A percentile compares a stretch with the other conserved stretches of the same genome.
These are phyloP conservation scores for Chrysanthemum lavandulifolium DNA, from an alignment of 129 eudicot genomes.

Conservation along the genomic window DNA sequence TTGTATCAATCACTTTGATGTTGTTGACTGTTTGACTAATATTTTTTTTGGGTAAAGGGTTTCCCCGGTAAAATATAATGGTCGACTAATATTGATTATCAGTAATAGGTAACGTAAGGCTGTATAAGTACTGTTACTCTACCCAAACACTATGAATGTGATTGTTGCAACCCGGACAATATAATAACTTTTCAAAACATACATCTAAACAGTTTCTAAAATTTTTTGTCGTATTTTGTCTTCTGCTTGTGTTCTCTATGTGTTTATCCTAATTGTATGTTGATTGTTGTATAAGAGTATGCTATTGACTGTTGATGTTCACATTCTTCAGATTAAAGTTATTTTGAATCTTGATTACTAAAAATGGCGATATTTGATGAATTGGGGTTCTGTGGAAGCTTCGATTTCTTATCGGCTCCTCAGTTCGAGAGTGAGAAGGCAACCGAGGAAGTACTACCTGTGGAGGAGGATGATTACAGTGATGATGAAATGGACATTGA, in stretches of 20 bases:
- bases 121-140: not conserved
- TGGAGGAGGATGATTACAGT: slow-evolving; percentile 22
- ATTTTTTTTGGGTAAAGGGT: no score
- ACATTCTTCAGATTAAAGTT: not conserved
- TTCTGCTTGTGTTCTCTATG: not conserved
- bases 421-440: slow-evolving; percentile 6
- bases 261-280: slow-evolving; percentile 5
- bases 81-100: not conserved
- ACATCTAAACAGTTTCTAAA: not conserved
- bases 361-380: slow-evolving; percentile 30
- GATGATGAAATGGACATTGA: slow-evolving; percentile 66
- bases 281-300: slow-evolving; percentile 9
- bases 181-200: not conserved
- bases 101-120: no score
- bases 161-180: no score
- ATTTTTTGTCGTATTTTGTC: not conserved
- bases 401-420: slow-evolving; percentile 29
- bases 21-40: not conserved
- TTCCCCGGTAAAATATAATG: no score
- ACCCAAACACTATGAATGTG: not conserved
- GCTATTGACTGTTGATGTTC: not conserved
- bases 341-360: slow-evolving; percentile 13
- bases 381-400: slow-evolving; percentile 29
- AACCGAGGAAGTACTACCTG: slow-evolving; percentile 1
- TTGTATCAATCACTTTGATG: not conserved